phyloP scores from a whole-genome alignment of 768 basidiomycete species.

The Leccinum disarticulatum region DNA sequence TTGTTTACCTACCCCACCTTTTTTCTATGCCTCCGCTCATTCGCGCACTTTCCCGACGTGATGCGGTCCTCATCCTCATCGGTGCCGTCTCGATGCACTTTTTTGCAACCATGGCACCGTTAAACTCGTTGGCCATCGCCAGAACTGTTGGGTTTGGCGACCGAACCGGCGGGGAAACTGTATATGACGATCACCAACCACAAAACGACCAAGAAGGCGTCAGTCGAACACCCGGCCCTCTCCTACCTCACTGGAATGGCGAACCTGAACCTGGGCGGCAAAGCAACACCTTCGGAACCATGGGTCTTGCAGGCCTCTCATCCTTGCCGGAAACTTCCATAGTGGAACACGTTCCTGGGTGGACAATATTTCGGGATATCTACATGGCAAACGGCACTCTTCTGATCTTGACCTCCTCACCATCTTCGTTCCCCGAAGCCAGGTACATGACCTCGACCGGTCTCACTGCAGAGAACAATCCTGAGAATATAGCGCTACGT shows the following conservation, averaged over 20 bases:
- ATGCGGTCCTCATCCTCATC: conserved; percentile 57
- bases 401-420: conserved; percentile 57
- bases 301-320: conserved; percentile 9
- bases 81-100: conserved; percentile 59
- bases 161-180: conserved; percentile 1
- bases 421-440: conserved; percentile 44
- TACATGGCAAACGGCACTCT: conserved; percentile 87
- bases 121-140: conserved; percentile 33
- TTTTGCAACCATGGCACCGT: conserved; percentile 40
- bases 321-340: conserved; percentile 53
- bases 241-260: neutral
- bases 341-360: conserved; percentile 71
- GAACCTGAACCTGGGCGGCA: neutral
- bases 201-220: conserved; percentile 7
- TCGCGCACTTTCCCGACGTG: conserved; percentile 49
- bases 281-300: neutral
- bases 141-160: conserved; percentile 27
- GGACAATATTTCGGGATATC: conserved; percentile 81
- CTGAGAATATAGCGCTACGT: conserved; percentile 63
- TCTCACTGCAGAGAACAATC: conserved; percentile 52
- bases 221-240: neutral
- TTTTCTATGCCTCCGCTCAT: conserved; percentile 36
- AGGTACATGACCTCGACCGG: conserved; percentile 68
- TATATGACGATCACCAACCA: neutral
- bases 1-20: neutral